These are phyloP conservation scores for Rubroboletus satanas DNA, from an alignment of 768 basidiomycete genomes.

Conservation along the genomic window DNA sequence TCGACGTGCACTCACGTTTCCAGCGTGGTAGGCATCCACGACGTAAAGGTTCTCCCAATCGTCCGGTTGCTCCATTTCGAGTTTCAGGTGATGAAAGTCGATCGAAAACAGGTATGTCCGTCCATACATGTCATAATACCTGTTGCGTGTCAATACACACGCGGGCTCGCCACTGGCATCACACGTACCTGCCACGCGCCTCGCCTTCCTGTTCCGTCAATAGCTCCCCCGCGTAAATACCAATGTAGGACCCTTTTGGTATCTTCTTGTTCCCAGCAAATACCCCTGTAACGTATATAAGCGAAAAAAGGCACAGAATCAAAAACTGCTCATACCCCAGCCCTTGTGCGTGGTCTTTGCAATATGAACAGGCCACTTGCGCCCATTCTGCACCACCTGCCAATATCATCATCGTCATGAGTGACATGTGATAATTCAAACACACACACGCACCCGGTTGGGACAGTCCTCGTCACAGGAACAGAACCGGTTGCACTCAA, in stretches of 20 bases:
- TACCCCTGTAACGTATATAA: constrained; percentile 48
- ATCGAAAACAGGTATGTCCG: constrained; percentile 80
- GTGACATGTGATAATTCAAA: not conserved
- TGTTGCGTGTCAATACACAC: constrained; percentile 26
- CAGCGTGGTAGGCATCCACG: constrained; percentile 86
- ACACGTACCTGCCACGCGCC: constrained; percentile 59
- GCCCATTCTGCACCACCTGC: constrained; percentile 81
- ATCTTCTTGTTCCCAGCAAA: constrained; percentile 66
- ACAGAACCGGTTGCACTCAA: constrained; percentile 84
- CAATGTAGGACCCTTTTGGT: constrained; percentile 65
- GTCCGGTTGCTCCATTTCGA: constrained; percentile 25
- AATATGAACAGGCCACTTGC: constrained; percentile 59
- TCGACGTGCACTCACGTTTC: constrained; percentile 55
- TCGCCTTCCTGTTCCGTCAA: constrained; percentile 67
- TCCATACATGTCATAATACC: constrained; percentile 70
- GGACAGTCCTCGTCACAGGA: constrained; percentile 75
- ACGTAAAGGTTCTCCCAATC: constrained; percentile 41
- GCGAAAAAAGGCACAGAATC: not conserved
- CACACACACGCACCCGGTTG: constrained; percentile 57
- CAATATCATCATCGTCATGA: not conserved
- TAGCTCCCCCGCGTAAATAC: constrained; percentile 83
- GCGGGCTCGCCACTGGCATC: no score
- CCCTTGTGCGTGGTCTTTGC: constrained; percentile 73
- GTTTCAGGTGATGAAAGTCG: constrained; percentile 67
- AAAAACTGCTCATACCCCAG: constrained; percentile 58